These are phyloP conservation scores for Apophysomyces variabilis DNA, from an alignment of 371 early-diverging fungal genomes.

Conservation along the genomic window DNA sequence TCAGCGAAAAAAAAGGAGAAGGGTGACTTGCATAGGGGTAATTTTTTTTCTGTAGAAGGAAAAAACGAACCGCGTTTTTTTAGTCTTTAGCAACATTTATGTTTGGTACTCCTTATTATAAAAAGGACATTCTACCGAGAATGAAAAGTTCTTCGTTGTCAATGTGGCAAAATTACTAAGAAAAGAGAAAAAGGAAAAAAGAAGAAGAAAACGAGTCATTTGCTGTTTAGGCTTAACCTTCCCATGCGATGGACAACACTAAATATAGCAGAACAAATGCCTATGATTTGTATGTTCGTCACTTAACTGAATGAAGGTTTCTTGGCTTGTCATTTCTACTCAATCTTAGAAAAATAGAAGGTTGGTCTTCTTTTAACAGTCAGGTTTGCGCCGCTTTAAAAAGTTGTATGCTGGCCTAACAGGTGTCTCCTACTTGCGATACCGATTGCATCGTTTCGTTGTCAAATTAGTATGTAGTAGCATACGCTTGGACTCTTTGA, in stretches of 20 bases:
- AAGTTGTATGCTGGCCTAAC: too few species aligned
- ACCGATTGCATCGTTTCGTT: too few species aligned
- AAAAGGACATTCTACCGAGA: too few species aligned
- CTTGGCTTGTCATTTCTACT: too few species aligned
- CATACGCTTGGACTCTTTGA: too few species aligned
- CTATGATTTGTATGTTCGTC: background rate
- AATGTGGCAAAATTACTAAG: background rate
- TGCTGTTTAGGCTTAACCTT: background rate
- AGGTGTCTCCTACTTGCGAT: too few species aligned
- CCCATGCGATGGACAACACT: background rate
- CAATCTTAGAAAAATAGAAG: too few species aligned
- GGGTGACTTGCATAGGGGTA: slow-evolving; percentile 11
- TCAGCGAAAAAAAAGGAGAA: slow-evolving; percentile 2
- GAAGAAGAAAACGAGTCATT: too few species aligned
- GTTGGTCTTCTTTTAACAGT: too few species aligned
- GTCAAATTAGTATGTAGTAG: too few species aligned
- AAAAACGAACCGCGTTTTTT: slow-evolving; percentile 1
- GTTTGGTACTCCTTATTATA: background rate
- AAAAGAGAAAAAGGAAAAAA: background rate
- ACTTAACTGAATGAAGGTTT: too few species aligned
- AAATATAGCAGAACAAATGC: background rate
- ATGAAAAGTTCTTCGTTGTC: background rate
- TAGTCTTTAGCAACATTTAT: background rate
- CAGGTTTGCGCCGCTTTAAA: too few species aligned
- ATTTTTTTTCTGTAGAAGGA: background rate